Base-by-base conservation (phyloP, 225 moss, liverwort and hornwort genomes). In the Physcomitrellopsis africana region DNA sequence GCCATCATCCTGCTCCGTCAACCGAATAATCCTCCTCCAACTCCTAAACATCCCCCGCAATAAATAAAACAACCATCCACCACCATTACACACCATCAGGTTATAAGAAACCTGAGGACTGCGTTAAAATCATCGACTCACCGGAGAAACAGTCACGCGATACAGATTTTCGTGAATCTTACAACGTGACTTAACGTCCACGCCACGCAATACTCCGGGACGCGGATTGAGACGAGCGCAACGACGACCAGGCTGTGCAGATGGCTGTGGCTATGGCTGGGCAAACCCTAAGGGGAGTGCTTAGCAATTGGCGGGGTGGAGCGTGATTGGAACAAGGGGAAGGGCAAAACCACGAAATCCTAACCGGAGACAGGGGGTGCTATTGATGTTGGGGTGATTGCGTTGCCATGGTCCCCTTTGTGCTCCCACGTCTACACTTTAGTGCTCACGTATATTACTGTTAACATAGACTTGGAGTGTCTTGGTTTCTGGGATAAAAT, bases 151-250 rank as follows among this genome's bases (percentile, higher is more conserved):
- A 57, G 46, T 46, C 66, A 75, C 27, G 41, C 11, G 15, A 43
- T 13, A 47, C 11, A n/a, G 32, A 16, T 11, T 29, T 55, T 0
- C 27, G 26, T 6, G 58, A 12, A 3, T 55, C 62, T 47, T 0
- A 29, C 58, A 44, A 4, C 14, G 46, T 19, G 13, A 52, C 13
- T 26, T 43, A 68, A 23, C 76, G 60, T 76, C 24, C 43, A 52
- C 5, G 24, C n/a, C 76, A 76, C 42, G 76, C 76, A 51, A 68
- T 42, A 3, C 13, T 24, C 18, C 42, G 68, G 51, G 68, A 68
- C 76, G 52, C 76, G 60, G 60, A 68, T 18, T n/a, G 65, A 58
- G 43, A 12, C 41, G 5, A 42, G 76, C 60, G 51, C 12, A 45
- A 11, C 49, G 0, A 12, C 13, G 16, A 11, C 32, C 22, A 59